Evolutionary conservation across 169 alveolate species (phyloP).

Genomic region (Cryptosporidium ubiquitum): DNA sequence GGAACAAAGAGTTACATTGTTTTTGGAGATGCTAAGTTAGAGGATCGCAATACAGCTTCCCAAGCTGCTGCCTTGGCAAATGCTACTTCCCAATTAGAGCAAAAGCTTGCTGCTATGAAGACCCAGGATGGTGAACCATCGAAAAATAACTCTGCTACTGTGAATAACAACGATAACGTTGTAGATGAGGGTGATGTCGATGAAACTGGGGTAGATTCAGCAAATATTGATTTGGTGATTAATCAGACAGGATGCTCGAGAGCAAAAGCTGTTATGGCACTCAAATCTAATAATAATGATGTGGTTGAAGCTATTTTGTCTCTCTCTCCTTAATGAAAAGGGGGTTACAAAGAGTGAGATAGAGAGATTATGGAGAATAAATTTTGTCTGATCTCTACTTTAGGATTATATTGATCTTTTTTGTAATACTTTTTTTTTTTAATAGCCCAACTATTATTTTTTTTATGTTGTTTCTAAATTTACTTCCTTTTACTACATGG

Average conservation of each 20-base stretch:
- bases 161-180: slow-evolving; percentile 62
- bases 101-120: slow-evolving; percentile 72
- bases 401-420: slow-evolving; percentile 10
- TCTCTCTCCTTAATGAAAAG: slow-evolving; percentile 67
- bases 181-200: slow-evolving; percentile 81
- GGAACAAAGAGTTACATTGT: slow-evolving; percentile 54
- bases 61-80: slow-evolving; percentile 73
- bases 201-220: slow-evolving; percentile 87
- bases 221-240: slow-evolving; percentile 87
- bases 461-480: neutral
- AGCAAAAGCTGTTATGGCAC: slow-evolving; percentile 87
- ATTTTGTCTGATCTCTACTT: neutral
- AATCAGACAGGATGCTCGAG: slow-evolving; percentile 87
- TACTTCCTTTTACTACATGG: neutral
- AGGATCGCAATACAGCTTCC: slow-evolving; percentile 62
- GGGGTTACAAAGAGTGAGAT: slow-evolving; percentile 2
- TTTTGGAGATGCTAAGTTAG: slow-evolving; percentile 66
- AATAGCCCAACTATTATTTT: no score
- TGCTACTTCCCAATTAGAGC: slow-evolving; percentile 68
- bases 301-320: slow-evolving; percentile 88
- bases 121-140: neutral
- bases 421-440: neutral
- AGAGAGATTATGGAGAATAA: neutral
- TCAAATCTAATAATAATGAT: slow-evolving; percentile 86
- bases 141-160: neutral